These are phyloP conservation scores for Ascochyta clinopodiicola DNA, from an alignment of 2,329 filamentous ascomycete species.

Conservation along the genomic window DNA sequence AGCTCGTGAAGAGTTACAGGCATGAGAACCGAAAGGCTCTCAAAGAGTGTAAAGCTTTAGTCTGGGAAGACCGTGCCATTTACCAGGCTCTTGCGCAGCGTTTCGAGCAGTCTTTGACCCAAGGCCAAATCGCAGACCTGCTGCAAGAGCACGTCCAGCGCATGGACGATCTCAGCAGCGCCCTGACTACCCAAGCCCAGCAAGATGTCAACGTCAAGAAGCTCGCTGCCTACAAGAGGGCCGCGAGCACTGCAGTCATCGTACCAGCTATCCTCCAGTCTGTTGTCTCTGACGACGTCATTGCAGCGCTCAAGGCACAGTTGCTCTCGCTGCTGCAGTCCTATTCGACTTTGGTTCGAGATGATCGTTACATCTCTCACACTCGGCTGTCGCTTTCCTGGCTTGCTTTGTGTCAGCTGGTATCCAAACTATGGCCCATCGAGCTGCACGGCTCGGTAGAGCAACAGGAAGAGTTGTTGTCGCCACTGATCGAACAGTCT, in stretches of 20 bases:
- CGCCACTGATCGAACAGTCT: constrained; percentile 38
- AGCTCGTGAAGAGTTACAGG: constrained; percentile 32
- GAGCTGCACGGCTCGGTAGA: constrained; percentile 34
- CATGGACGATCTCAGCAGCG: constrained; percentile 23
- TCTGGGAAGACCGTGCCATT: constrained; percentile 43
- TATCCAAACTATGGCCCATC: constrained; percentile 41
- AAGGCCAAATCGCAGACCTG: constrained; percentile 38
- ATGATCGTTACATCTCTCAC: constrained; percentile 25
- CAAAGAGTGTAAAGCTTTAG: constrained; percentile 22
- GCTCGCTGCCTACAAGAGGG: constrained; percentile 28
- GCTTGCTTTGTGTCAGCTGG: constrained; percentile 38
- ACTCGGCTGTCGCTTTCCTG: constrained; percentile 31
- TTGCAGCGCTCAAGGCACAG: constrained; percentile 28
- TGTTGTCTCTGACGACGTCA: constrained; percentile 32
- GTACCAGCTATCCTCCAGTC: constrained; percentile 37
- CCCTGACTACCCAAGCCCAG: constrained; percentile 16
- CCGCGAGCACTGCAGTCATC: constrained; percentile 38
- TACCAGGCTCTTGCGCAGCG: constrained; percentile 27
- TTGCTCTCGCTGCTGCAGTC: constrained; percentile 32
- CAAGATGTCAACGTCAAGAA: constrained; percentile 29
- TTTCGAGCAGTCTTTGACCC: constrained; percentile 44
- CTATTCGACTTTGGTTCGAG: constrained; percentile 30
- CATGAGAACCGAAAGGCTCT: constrained; percentile 26
- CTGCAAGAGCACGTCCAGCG: constrained; percentile 38
- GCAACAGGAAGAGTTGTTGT: constrained; percentile 32